phyloP scores from a whole-genome alignment of 768 basidiomycete genomes.

The Chalciporus pseudorubinellus region DNA sequence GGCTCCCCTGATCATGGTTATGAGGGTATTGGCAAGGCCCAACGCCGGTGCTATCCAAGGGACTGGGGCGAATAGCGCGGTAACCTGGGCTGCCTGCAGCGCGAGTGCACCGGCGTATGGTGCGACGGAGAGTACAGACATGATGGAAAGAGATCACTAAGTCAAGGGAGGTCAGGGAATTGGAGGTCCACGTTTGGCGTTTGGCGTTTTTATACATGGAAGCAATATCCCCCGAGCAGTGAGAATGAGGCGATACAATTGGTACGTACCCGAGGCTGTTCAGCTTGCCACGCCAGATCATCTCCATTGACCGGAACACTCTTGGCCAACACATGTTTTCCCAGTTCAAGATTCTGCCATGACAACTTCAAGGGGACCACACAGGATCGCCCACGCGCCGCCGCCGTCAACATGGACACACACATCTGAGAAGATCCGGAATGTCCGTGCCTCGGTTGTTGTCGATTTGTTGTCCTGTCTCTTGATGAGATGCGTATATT shows the following conservation, averaged over 20 bases:
- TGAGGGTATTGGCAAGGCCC: slow-evolving; percentile 41
- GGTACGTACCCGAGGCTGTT: not conserved
- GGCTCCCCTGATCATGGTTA: slow-evolving; percentile 48
- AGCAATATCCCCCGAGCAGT: not conserved
- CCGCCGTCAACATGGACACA: not conserved
- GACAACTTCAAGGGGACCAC: too few relatives aligned
- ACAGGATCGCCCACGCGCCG: too few relatives aligned
- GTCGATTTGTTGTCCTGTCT: too few relatives aligned
- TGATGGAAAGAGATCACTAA: not conserved
- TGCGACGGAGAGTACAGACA: slow-evolving; percentile 14
- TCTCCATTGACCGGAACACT: not conserved
- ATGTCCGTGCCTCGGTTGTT: too few relatives aligned
- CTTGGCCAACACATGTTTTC: not conserved
- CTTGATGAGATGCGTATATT: slow-evolving; percentile 36
- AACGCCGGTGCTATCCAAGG: slow-evolving; percentile 46
- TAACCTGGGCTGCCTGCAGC: slow-evolving; percentile 37
- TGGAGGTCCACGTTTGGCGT: not conserved
- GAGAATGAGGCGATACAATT: not conserved
- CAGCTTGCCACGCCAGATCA: not conserved
- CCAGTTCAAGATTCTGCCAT: not conserved
- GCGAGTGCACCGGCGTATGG: slow-evolving; percentile 10
- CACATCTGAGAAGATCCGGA: not conserved
- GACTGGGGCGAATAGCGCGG: slow-evolving; percentile 47
- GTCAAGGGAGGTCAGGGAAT: not conserved
- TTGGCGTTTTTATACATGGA: not conserved